Conservation (phyloP, 2,329 filamentous ascomycete species). For the Curvularia sp. region DNA sequence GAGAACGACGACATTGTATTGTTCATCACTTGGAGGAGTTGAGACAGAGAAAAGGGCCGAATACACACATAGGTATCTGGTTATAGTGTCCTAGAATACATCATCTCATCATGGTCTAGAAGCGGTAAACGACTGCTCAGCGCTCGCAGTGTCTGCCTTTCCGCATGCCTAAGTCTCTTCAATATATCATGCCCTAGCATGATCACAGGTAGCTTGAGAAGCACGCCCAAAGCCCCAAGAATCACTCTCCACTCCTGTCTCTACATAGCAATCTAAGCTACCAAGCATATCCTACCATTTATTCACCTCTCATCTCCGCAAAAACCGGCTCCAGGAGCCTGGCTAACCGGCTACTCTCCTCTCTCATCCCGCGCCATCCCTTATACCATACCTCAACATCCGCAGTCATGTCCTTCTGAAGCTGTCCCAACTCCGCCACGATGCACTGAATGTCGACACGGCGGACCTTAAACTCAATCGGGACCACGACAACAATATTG, state of each 20-base stretch:
- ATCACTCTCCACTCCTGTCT: constrained; percentile 27
- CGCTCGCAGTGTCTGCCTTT: not conserved
- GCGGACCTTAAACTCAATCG: constrained; percentile 21
- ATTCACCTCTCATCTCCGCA: constrained; percentile 9
- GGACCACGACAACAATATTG: constrained; percentile 19
- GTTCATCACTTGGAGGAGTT: not conserved
- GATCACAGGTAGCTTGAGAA: constrained; percentile 18
- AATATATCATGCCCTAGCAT: constrained; percentile 2
- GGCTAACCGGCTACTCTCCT: not conserved
- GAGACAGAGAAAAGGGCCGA: not conserved
- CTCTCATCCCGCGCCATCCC: constrained; percentile 18
- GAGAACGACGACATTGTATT: not conserved
- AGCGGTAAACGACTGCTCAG: not conserved
- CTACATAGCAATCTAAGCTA: constrained; percentile 8
- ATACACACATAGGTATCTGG: not conserved
- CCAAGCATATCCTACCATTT: constrained; percentile 23
- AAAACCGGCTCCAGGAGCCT: constrained; percentile 15
- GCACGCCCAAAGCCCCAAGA: constrained; percentile 21
- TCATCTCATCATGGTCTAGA: not conserved
- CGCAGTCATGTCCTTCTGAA: constrained; percentile 14
- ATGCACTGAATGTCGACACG: constrained; percentile 20
- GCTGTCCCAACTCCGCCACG: constrained; percentile 10
- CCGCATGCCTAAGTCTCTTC: not conserved
- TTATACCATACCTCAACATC: constrained; percentile 21
- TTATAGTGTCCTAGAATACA: not conserved